Evolutionary conservation across 805 yeast species (phyloP).

Genomic region (Wickerhamiella brachini): DNA sequence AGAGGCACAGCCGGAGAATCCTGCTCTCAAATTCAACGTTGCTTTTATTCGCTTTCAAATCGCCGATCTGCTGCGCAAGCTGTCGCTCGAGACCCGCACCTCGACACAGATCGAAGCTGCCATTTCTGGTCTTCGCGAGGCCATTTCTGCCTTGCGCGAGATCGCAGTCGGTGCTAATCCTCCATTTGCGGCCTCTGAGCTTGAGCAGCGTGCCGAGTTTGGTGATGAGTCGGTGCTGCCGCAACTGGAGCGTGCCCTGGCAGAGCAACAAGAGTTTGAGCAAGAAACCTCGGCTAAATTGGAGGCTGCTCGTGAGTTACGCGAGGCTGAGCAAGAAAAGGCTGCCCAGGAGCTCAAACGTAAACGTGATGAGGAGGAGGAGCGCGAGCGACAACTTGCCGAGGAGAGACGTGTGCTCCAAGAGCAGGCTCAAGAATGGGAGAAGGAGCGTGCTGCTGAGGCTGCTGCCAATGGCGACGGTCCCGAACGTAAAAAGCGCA

Average conservation of each 20-base stretch:
- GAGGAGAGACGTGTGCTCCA: constrained; percentile 22
- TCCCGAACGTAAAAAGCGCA: constrained; percentile 7
- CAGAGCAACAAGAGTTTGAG: constrained; percentile 61
- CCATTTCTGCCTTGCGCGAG: constrained; percentile 43
- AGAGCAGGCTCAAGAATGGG: constrained; percentile 27
- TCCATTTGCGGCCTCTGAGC: constrained; percentile 67
- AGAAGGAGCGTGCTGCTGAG: constrained; percentile 22
- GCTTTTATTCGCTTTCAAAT: constrained; percentile 77
- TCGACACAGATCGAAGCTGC: constrained; percentile 47
- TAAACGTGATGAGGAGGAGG: constrained; percentile 16
- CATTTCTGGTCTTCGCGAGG: constrained; percentile 43
- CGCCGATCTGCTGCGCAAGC: constrained; percentile 66
- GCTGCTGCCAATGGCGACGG: constrained; percentile 21
- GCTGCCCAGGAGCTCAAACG: constrained; percentile 27
- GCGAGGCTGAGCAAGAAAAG: constrained; percentile 41
- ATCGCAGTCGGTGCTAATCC: constrained; percentile 48
- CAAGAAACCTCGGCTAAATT: constrained; percentile 42
- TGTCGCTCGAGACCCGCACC: constrained; percentile 44
- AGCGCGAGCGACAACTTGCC: constrained; percentile 21
- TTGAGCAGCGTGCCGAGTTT: constrained; percentile 75
- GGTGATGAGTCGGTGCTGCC: constrained; percentile 63
- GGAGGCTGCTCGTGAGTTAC: constrained; percentile 54
- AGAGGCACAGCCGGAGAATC: constrained; percentile 27
- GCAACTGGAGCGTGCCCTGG: constrained; percentile 54
- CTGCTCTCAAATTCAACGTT: constrained; percentile 55